A percentile compares a stretch with the other conserved stretches of the same genome.
These are phyloP conservation scores for Ajuga chamaepitys DNA, from an alignment of 257 asterid genomes.

Conservation along the genomic window DNA sequence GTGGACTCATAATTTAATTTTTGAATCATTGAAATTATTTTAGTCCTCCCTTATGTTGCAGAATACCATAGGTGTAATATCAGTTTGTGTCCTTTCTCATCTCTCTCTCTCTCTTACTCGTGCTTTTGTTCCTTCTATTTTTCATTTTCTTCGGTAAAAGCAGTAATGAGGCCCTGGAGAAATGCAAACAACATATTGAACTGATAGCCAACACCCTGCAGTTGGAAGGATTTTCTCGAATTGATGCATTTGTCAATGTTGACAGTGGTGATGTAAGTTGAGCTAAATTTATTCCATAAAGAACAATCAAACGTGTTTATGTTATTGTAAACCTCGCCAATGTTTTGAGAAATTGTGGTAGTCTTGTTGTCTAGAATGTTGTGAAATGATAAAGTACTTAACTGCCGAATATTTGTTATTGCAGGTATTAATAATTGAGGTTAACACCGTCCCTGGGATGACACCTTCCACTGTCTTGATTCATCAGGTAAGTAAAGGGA, in stretches of 20 bases:
- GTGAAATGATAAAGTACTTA: neutral
- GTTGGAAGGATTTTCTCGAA: constrained; percentile 83
- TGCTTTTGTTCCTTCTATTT: constrained; percentile 7
- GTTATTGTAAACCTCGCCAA: neutral
- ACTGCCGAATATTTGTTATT: neutral
- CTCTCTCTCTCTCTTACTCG: neutral
- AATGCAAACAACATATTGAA: constrained; percentile 55
- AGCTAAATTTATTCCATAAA: neutral
- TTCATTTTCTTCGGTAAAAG: too few species aligned
- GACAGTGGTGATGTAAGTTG: constrained; percentile 74
- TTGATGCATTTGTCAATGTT: constrained; percentile 79
- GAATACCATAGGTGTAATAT: neutral
- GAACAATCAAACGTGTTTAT: neutral
- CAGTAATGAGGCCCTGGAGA: constrained; percentile 58
- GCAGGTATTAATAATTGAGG: constrained; percentile 81
- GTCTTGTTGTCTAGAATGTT: neutral
- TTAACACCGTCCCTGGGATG: constrained; percentile 91
- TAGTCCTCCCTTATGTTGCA: neutral
- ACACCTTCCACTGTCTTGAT: constrained; percentile 88
- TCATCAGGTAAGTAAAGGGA: constrained; percentile 51
- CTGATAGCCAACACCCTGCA: constrained; percentile 75
- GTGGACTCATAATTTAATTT: neutral
- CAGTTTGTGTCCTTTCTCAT: neutral
- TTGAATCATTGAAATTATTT: neutral
- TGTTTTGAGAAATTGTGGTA: neutral